These are phyloP conservation scores for Penicillium expansum DNA, from an alignment of 2,329 filamentous ascomycete species.

Conservation along the genomic window DNA sequence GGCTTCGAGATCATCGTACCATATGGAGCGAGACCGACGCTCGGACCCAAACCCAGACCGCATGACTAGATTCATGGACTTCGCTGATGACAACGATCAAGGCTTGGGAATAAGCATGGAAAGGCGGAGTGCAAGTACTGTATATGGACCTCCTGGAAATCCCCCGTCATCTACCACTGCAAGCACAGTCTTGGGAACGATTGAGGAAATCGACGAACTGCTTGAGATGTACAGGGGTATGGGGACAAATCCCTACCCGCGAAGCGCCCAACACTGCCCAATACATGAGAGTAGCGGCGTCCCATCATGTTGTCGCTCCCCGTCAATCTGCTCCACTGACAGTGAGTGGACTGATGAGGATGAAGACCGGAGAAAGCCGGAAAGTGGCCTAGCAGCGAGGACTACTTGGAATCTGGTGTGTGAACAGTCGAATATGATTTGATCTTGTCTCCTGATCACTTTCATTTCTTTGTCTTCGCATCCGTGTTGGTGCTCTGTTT, in stretches of 20 bases:
- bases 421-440: slow-evolving; percentile 9
- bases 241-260: slow-evolving; percentile 2
- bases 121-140: neutral
- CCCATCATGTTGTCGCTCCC: neutral
- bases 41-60: neutral
- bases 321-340: slow-evolving; percentile 1
- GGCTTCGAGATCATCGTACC: neutral
- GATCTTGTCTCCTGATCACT: neutral
- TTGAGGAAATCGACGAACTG: slow-evolving; percentile 2
- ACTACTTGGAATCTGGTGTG: slow-evolving; percentile 20
- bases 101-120: neutral
- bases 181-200: neutral
- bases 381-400: neutral
- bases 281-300: neutral
- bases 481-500: neutral
- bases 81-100: neutral
- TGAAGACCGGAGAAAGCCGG: neutral
- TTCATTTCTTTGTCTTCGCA: neutral
- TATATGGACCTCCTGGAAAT: neutral
- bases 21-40: neutral
- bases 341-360: slow-evolving; percentile 14
- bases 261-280: too few relatives aligned
- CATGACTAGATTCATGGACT: neutral
- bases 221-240: slow-evolving; percentile 6
- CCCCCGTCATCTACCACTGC: neutral